Conservation (phyloP, 2,329 filamentous ascomycete species). For the Pseudogymnoascus sp. region DNA sequence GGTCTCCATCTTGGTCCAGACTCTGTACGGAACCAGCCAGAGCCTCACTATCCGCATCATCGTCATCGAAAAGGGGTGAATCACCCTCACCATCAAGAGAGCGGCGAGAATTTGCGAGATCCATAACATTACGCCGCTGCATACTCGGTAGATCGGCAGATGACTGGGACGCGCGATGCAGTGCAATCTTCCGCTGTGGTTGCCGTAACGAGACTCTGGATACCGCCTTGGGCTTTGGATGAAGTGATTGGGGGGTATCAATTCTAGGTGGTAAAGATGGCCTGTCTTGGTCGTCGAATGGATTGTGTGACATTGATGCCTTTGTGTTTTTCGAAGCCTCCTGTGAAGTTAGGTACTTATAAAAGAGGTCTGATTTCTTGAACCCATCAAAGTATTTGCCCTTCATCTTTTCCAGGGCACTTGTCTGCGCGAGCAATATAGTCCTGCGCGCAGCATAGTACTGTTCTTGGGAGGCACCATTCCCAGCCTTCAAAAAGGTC, state of each 20-base stretch:
- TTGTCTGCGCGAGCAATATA: constrained; percentile 73
- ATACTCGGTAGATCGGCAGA: constrained; percentile 45
- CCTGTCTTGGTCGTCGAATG: constrained; percentile 11
- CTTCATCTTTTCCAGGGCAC: constrained; percentile 76
- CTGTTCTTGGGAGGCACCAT: constrained; percentile 65
- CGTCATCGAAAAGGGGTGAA: constrained; percentile 63
- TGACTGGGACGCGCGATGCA: constrained; percentile 51
- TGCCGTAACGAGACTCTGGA: constrained; percentile 39
- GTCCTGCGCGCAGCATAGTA: constrained; percentile 76
- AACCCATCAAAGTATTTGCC: constrained; percentile 73
- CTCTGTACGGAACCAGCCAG: constrained; percentile 67
- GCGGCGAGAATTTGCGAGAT: constrained; percentile 40
- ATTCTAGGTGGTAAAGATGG: constrained; percentile 18
- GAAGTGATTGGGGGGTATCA: constrained; percentile 27
- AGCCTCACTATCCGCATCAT: constrained; percentile 62
- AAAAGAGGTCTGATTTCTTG: constrained; percentile 87
- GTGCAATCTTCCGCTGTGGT: constrained; percentile 38
- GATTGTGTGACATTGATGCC: constrained; percentile 3
- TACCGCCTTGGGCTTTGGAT: constrained; percentile 34
- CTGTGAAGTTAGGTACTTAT: constrained; percentile 88
- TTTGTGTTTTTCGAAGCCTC: constrained; percentile 45
- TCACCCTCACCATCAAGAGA: constrained; percentile 61
- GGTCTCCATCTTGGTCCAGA: constrained; percentile 61
- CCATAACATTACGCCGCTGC: constrained; percentile 17
- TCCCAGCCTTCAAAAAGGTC: constrained; percentile 70